Percentiles rank a stretch among this genome's conserved stretches.
Evolutionary conservation across 2,329 filamentous ascomycete species (phyloP).

Genomic region (Xylaria sp.): DNA sequence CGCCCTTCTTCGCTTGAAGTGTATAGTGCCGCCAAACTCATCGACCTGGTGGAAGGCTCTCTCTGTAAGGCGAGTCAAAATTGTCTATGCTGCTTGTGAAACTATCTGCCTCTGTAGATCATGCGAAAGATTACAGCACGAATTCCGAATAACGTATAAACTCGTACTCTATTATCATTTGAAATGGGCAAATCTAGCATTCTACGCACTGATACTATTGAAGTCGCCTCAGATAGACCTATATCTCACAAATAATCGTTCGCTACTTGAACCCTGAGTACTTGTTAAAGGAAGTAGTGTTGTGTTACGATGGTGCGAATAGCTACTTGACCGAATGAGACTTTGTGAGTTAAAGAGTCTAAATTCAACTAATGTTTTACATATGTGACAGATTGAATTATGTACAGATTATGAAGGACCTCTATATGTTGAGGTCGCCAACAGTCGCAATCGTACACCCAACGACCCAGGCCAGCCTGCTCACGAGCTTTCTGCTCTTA

Average conservation of each 20-base stretch:
- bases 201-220: not conserved
- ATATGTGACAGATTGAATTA: not conserved
- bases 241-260: not conserved
- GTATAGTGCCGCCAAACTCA: not conserved
- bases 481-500: slow-evolving; percentile 13
- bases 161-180: not conserved
- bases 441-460: slow-evolving; percentile 3
- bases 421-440: not conserved
- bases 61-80: not conserved
- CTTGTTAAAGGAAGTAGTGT: not conserved
- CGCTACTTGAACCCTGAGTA: not conserved
- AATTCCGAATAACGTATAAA: not conserved
- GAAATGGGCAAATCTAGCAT: not conserved
- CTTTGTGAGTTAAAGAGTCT: not conserved
- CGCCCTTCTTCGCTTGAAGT: slow-evolving; percentile 15
- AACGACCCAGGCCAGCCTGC: slow-evolving; percentile 2
- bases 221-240: not conserved
- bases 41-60: not conserved
- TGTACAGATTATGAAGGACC: slow-evolving; percentile 13
- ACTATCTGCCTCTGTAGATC: not conserved
- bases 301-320: not conserved
- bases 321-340: not conserved
- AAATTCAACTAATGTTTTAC: slow-evolving; percentile 1
- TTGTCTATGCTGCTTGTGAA: not conserved
- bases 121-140: not conserved